Evolutionary conservation across 2,329 filamentous ascomycete species (phyloP).

Genomic region (Pestalotiopsis fici): DNA sequence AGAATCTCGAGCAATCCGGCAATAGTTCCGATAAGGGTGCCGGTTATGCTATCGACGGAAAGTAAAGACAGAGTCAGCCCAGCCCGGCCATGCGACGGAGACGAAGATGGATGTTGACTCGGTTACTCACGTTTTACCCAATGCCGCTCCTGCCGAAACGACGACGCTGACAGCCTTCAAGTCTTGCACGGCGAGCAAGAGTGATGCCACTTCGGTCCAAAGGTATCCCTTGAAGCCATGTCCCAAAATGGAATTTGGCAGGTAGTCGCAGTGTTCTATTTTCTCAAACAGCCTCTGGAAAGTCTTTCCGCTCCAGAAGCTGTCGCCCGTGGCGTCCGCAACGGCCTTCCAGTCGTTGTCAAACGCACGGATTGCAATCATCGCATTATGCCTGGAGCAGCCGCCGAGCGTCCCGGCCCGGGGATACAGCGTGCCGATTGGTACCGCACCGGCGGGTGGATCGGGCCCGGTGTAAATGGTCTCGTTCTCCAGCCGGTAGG

Average conservation of each 20-base stretch:
- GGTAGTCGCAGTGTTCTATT: slow-evolving; percentile 11
- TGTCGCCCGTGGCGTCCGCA: slow-evolving; percentile 5
- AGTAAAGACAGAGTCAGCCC: background rate
- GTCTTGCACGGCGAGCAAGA: slow-evolving; percentile 46
- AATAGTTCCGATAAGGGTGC: slow-evolving; percentile 17
- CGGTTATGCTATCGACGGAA: background rate
- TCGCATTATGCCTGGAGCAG: slow-evolving; percentile 59
- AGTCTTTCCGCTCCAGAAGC: slow-evolving; percentile 8
- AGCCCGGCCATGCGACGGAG: background rate
- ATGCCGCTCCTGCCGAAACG: slow-evolving; percentile 42
- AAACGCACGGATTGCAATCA: slow-evolving; percentile 59
- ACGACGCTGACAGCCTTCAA: slow-evolving; percentile 46
- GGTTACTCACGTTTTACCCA: slow-evolving; percentile 27
- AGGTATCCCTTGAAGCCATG: slow-evolving; percentile 61
- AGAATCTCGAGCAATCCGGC: background rate
- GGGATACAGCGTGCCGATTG: slow-evolving; percentile 46
- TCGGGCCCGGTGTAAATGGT: slow-evolving; percentile 34
- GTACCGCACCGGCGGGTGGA: slow-evolving; percentile 37
- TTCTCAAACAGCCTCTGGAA: slow-evolving; percentile 5
- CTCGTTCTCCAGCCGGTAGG: slow-evolving; percentile 41
- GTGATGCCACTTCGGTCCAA: slow-evolving; percentile 43
- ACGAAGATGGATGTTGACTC: background rate
- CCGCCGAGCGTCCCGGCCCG: slow-evolving; percentile 46
- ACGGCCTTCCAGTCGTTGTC: slow-evolving; percentile 54
- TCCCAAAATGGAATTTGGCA: slow-evolving; percentile 37